Conservation (phyloP, 2,329 filamentous ascomycete genomes). For the Diplodia intermedia region DNA sequence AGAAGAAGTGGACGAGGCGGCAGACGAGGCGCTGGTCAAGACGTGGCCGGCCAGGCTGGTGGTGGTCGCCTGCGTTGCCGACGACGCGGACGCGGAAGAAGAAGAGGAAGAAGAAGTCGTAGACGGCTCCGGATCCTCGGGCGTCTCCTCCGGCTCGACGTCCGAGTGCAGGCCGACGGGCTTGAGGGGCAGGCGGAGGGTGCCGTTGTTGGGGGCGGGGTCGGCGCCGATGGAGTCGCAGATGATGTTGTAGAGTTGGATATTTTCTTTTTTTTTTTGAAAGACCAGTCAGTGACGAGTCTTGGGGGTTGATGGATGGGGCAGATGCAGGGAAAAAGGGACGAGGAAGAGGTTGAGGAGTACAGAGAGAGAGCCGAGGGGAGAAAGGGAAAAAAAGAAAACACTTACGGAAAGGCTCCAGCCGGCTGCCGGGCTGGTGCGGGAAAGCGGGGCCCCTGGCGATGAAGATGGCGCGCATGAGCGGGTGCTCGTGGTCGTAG, state of each 20-base stretch:
- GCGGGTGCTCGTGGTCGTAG: constrained; percentile 90
- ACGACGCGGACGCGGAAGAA: background rate
- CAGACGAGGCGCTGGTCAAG: background rate
- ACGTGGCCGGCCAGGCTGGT: constrained; percentile 14
- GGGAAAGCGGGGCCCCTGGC: constrained; percentile 92
- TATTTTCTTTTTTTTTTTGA: constrained; percentile 68
- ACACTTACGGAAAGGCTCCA: constrained; percentile 81
- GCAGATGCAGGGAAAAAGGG: no score
- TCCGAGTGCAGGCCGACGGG: constrained; percentile 67
- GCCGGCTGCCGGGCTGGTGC: constrained; percentile 77
- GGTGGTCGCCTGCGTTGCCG: background rate
- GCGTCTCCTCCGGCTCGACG: constrained; percentile 57
- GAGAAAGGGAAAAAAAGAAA: background rate
- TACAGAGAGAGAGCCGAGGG: no score
- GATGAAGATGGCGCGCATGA: constrained; percentile 96
- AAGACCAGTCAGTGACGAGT: constrained; percentile 32
- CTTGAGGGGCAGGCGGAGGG: constrained; percentile 73
- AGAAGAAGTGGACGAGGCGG: no score
- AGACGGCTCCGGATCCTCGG: constrained; percentile 57
- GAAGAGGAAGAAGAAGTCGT: constrained; percentile 32
- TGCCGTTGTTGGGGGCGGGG: constrained; percentile 86
- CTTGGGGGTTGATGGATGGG: background rate
- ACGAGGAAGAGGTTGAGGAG: background rate
- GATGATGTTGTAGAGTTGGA: constrained; percentile 91
- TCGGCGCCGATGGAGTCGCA: constrained; percentile 82